Evolutionary conservation across 192 early-diverging fungal species (phyloP).

Genomic region (Paraglomus brasilianum): DNA sequence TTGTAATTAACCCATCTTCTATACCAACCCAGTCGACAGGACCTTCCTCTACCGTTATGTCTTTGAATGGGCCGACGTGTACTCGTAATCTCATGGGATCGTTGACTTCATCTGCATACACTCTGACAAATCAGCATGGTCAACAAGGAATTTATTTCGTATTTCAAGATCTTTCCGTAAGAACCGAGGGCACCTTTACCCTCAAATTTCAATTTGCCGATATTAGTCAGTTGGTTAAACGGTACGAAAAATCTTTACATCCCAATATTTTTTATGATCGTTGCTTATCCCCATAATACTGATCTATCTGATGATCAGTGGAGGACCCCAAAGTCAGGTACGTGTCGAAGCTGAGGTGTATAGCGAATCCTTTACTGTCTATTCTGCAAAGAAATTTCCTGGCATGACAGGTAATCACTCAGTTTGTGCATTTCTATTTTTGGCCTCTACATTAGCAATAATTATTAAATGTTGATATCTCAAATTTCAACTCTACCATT

Average conservation of each 20-base stretch:
- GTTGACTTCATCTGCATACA: conserved; percentile 62
- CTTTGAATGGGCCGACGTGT: conserved; percentile 29
- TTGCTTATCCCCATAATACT: neutral
- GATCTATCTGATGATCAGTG: conserved; percentile 6
- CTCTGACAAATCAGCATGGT: conserved; percentile 64
- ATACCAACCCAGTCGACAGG: conserved; percentile 29
- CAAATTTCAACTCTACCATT: neutral
- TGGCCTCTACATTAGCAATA: neutral
- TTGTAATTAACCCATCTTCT: conserved; percentile 40
- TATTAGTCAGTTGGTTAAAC: conserved; percentile 54
- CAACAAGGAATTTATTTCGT: conserved; percentile 73
- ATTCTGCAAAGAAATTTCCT: conserved; percentile 75
- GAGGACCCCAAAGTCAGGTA: conserved; percentile 34
- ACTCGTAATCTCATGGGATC: conserved; percentile 73
- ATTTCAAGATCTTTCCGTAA: conserved; percentile 76
- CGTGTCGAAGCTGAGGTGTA: conserved; percentile 50
- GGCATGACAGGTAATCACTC: conserved; percentile 62
- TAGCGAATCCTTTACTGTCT: conserved; percentile 67
- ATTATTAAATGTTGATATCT: neutral
- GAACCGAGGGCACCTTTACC: conserved; percentile 70
- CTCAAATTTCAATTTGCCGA: conserved; percentile 70
- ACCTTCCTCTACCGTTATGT: conserved; percentile 17
- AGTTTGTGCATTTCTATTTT: conserved; percentile 3
- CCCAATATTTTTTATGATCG: conserved; percentile 15
- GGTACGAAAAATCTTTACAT: conserved; percentile 33